Percentiles rank a stretch among this genome's conserved stretches.
phyloP scores from a whole-genome alignment of 2,329 filamentous ascomycete genomes.

The Sporothrix mexicana region DNA sequence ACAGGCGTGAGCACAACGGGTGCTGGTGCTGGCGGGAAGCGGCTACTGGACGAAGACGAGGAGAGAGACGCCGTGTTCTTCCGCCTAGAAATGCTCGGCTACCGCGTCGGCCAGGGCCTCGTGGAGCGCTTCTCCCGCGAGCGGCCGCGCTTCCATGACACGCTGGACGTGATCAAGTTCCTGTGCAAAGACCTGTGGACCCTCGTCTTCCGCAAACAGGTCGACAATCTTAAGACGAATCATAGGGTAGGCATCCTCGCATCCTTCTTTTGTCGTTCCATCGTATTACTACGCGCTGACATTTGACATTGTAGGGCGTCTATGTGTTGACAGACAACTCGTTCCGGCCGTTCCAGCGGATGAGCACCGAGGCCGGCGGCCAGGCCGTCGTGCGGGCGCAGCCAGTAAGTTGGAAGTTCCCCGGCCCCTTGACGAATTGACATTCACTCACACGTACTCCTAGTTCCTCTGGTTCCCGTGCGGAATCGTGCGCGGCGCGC shows the following conservation, averaged over 20 bases:
- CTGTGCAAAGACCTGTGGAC: slow-evolving; percentile 98
- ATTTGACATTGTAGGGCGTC: slow-evolving; percentile 67
- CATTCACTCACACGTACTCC: slow-evolving; percentile 26
- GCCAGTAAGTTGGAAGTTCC: slow-evolving; percentile 65
- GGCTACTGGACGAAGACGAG: slow-evolving; percentile 73
- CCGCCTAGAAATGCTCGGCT: slow-evolving; percentile 82
- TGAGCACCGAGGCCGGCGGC: slow-evolving; percentile 81
- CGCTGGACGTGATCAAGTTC: slow-evolving; percentile 96
- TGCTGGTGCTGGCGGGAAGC: slow-evolving; percentile 39
- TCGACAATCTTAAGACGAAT: slow-evolving; percentile 98
- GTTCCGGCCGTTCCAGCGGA: slow-evolving; percentile 86
- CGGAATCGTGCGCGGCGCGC: slow-evolving; percentile 86
- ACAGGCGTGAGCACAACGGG: neutral
- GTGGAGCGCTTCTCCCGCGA: slow-evolving; percentile 90
- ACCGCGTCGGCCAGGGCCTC: slow-evolving; percentile 88
- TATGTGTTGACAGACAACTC: slow-evolving; percentile 94
- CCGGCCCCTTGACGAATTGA: neutral
- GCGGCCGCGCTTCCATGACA: slow-evolving; percentile 86
- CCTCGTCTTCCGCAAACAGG: slow-evolving; percentile 92
- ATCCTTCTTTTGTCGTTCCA: no score
- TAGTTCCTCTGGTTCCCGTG: slow-evolving; percentile 96
- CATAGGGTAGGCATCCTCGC: slow-evolving; percentile 72
- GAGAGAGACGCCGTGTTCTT: slow-evolving; percentile 84
- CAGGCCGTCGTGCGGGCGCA: slow-evolving; percentile 77
- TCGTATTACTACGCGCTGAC: slow-evolving; percentile 35